A percentile compares a stretch with the other conserved stretches of the same genome.
These are phyloP conservation scores for Sugiyamaella mastotermitis DNA, from an alignment of 805 yeast genomes.

Conservation along the genomic window DNA sequence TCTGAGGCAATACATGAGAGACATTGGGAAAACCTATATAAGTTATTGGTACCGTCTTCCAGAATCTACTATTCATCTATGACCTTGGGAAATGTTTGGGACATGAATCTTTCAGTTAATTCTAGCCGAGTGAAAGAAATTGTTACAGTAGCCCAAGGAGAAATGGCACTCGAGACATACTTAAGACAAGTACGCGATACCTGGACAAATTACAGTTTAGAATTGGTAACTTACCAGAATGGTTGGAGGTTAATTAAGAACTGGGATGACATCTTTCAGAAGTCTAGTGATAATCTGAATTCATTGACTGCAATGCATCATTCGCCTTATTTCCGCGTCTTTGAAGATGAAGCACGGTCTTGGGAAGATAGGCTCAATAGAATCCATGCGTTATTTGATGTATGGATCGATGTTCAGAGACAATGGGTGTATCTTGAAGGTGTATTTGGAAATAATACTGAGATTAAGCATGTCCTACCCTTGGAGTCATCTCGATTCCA, in stretches of 20 bases:
- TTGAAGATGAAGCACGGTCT: slow-evolving; percentile 50
- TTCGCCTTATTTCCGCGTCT: slow-evolving; percentile 54
- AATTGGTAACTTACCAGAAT: slow-evolving; percentile 46
- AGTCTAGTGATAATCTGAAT: slow-evolving; percentile 53
- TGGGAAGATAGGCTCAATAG: slow-evolving; percentile 53
- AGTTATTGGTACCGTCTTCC: slow-evolving; percentile 19
- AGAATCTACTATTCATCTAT: slow-evolving; percentile 21
- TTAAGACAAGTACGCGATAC: slow-evolving; percentile 42
- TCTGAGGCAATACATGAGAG: slow-evolving; percentile 53
- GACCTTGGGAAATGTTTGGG: slow-evolving; percentile 57
- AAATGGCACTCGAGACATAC: slow-evolving; percentile 55
- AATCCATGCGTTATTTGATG: slow-evolving; percentile 48
- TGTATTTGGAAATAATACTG: slow-evolving; percentile 50
- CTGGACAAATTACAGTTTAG: slow-evolving; percentile 54
- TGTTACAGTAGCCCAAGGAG: slow-evolving; percentile 64
- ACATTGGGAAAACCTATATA: slow-evolving; percentile 57
- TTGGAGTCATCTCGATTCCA: slow-evolving; percentile 62
- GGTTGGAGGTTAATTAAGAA: slow-evolving; percentile 53
- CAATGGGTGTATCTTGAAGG: slow-evolving; percentile 86
- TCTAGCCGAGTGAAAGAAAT: slow-evolving; percentile 42
- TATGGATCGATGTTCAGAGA: slow-evolving; percentile 81
- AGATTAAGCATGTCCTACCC: slow-evolving; percentile 59
- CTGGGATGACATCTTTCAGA: slow-evolving; percentile 60
- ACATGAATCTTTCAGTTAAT: slow-evolving; percentile 43
- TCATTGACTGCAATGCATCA: slow-evolving; percentile 63